These are phyloP conservation scores for Skeletonema menzelii DNA, from an alignment of 108 stramenopile genomes.

Conservation along the genomic window DNA sequence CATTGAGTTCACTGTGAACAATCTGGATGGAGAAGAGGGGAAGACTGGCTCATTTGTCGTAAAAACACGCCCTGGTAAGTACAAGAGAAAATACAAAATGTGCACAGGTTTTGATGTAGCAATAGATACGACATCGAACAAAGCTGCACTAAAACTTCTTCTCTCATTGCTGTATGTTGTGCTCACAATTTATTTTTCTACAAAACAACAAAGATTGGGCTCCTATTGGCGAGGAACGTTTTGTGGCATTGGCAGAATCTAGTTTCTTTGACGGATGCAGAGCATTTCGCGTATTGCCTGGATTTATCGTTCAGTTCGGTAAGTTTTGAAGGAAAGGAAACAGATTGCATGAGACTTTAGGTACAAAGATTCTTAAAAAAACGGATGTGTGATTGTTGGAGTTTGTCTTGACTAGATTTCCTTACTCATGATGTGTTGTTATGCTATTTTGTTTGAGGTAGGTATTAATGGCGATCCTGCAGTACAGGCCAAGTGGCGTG, in stretches of 20 bases:
- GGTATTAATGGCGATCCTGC: conserved; percentile 81
- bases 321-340: too few relatives aligned
- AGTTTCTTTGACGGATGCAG: conserved; percentile 76
- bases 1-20: conserved; percentile 71
- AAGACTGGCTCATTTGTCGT: conserved; percentile 67
- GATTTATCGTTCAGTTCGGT: conserved; percentile 94
- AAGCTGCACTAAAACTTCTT: too few relatives aligned
- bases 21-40: conserved; percentile 69
- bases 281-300: conserved; percentile 89
- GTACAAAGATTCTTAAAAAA: too few relatives aligned
- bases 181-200: too few relatives aligned
- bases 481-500: conserved; percentile 71
- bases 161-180: too few relatives aligned
- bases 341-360: too few relatives aligned
- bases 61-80: conserved; percentile 52
- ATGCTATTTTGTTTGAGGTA: too few relatives aligned
- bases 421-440: too few relatives aligned
- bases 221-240: conserved; percentile 72
- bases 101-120: too few relatives aligned
- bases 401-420: too few relatives aligned
- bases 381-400: too few relatives aligned
- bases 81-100: not conserved
- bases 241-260: conserved; percentile 58
- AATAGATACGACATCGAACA: too few relatives aligned
- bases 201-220: conserved; percentile 57